Evolutionary conservation across 179 eudicot species (phyloP), one percentile per base, ranked within the genome.

Genomic region (Patellifolia procumbens): DNA sequence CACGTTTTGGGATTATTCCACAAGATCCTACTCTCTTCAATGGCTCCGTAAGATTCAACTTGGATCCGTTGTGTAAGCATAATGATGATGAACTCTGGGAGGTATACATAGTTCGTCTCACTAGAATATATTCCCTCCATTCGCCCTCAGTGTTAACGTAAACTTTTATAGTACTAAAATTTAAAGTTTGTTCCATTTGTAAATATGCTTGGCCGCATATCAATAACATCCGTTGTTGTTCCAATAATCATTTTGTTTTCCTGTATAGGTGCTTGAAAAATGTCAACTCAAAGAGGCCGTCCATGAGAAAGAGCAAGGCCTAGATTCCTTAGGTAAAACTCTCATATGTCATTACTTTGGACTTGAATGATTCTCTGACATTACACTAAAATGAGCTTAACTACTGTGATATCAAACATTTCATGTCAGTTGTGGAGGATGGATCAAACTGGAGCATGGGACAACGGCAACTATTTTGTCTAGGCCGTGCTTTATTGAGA

Each of bases 21-120:
- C 92, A 89, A 74, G 92, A 89, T 32, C 87, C 90, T 45, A 85
- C 90, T 4, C 86, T 89, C 55, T 89, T 89, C 76, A 80, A 68
- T 68, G 90, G 90, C 28, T 83, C 81, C 31, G 82, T 89, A 34
- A 72, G 90, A 63, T 83, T 87, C 29, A 89, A 89, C 53, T 64
- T 88, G 78, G 88, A 88, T 71, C 92, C 92, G 34, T 73, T 88
- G 48, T 85, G 87, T 28, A 83, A 81, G 55, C 65, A 88, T 70
- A 77, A 88, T 63, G 91, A 87, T 73, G 86, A 88, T 5, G 81
- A 88, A 34, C 70, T 88, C 74, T 88, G 91, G 91, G 82, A 85
- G 90, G 91, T 85, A 73, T 37, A 83, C 8, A n/a, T n/a, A n/a
- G n/a, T 17, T 17, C 2, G 0, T 2, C 7, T 5, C 49, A 48